Evolutionary conservation across 768 basidiomycete genomes (phyloP).

Genomic region (Leucocoprinus leucothites): DNA sequence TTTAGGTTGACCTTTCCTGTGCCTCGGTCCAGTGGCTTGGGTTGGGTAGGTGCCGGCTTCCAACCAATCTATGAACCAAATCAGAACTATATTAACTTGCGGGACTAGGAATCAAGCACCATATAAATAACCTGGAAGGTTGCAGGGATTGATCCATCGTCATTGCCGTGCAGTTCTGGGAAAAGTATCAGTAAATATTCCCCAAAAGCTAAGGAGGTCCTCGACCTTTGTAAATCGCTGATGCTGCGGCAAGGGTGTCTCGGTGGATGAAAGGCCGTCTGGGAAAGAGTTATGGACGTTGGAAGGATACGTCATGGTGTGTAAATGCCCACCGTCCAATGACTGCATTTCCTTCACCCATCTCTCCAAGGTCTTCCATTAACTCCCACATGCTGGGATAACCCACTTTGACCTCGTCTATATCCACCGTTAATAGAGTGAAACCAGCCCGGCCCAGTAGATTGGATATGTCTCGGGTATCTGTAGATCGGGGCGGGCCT

Average conservation of each 20-base stretch:
- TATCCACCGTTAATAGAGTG: constrained; percentile 89
- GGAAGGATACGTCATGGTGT: background rate
- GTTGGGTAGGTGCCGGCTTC: constrained; percentile 42
- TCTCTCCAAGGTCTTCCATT: constrained; percentile 87
- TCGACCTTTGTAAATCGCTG: constrained; percentile 89
- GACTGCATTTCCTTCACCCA: constrained; percentile 96
- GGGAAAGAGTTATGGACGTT: constrained; percentile 6
- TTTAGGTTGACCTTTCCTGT: constrained; percentile 41
- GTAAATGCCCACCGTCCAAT: constrained; percentile 60
- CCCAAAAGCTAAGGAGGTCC: background rate
- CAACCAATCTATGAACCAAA: constrained; percentile 37
- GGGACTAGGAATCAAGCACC: constrained; percentile 40
- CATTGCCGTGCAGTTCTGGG: constrained; percentile 78
- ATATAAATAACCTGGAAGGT: constrained; percentile 97
- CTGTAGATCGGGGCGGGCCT: constrained; percentile 34
- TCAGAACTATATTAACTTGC: background rate
- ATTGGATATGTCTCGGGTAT: constrained; percentile 90
- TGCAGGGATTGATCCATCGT: constrained; percentile 84
- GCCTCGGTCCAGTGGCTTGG: constrained; percentile 43
- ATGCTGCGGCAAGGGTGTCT: constrained; percentile 88
- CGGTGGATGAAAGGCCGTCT: constrained; percentile 71
- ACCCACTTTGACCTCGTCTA: constrained; percentile 85
- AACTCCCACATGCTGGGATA: constrained; percentile 98
- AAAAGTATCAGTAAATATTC: background rate
- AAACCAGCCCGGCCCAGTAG: constrained; percentile 92